Base-by-base conservation (phyloP, 108 stramenopile species). In the Conticribra weissflogii region DNA sequence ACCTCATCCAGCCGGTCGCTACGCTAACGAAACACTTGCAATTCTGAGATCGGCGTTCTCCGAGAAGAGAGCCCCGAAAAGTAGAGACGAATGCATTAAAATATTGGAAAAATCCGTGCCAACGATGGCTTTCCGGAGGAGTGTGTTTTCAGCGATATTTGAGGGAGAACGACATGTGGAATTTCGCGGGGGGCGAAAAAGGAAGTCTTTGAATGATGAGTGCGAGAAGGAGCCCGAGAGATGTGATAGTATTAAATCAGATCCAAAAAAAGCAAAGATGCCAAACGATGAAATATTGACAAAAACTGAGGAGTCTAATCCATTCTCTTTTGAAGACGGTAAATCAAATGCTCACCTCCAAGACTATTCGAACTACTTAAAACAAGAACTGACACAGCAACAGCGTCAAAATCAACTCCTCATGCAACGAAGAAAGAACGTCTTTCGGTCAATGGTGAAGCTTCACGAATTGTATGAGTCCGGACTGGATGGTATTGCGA, bases 391-490 rank as follows among this genome's bases (percentile, higher is more conserved):
- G 27, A 24, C 33, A 57, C 56, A 65, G 24, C 29, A 45, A 63
- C 55, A 70, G 63, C 34, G 33, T 12, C 30, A 62, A 68, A 79
- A 79, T 55, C 52, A 74, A 34, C 51, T 25, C 0, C 30, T 74
- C 4, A 5, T 33, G 14, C 27, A 61, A 61, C 52, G 67, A 53
- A 65, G 73, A 25, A 53, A 61, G 32, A 47, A 73, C 24, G 48
- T 79, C 16, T 62, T 62, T 8, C 19, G 55, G 27, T 74, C 66
- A 15, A 23, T 74, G 41, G 68, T 74, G 17, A 19, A 56, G 15
- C 55, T 79, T 17, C 73, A 74, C 41, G 59, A 74, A 63, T 27
- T 73, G 48, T 74, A 74, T 54, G 72, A 74, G 33, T 68, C 70
- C 14, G 78, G 73, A 32, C 49, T 79, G 53, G 72, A 74, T 51